Evolutionary conservation across 331 rosid species (phyloP).

Genomic region (Cydonia oblonga): DNA sequence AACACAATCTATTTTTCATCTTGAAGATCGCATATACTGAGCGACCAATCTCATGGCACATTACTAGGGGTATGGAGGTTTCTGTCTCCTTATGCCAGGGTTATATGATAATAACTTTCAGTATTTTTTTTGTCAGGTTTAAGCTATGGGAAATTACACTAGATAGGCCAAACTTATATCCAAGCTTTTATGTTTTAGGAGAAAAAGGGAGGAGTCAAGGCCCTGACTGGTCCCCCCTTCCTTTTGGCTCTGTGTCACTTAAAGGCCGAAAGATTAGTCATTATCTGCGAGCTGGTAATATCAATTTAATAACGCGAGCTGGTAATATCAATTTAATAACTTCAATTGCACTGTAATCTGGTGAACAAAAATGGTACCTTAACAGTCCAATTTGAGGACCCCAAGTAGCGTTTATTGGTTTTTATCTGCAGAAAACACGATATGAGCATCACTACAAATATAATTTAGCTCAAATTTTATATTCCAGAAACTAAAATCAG

Average conservation of each 20-base stretch:
- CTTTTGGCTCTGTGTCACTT: neutral
- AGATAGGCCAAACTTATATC: neutral
- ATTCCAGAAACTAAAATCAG: neutral
- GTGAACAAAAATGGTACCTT: constrained; percentile 34
- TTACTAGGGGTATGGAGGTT: neutral
- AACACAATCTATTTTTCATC: neutral
- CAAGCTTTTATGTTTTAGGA: neutral
- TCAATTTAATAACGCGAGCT: neutral
- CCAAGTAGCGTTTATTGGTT: constrained; percentile 77
- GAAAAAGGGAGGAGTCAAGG: neutral
- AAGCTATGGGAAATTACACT: neutral
- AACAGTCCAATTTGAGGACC: constrained; percentile 79
- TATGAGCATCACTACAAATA: neutral
- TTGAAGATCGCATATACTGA: neutral
- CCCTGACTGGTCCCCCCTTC: neutral
- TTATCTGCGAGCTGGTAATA: neutral
- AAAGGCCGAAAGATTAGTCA: neutral
- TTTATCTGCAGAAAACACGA: constrained; percentile 40
- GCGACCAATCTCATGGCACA: neutral
- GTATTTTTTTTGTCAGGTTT: neutral
- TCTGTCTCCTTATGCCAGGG: neutral
- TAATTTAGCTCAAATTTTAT: neutral
- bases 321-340: neutral
- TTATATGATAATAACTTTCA: neutral
- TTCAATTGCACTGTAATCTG: neutral